phyloP scores from a whole-genome alignment of 202 grass and related monocot species.

The Zizania palustris region DNA sequence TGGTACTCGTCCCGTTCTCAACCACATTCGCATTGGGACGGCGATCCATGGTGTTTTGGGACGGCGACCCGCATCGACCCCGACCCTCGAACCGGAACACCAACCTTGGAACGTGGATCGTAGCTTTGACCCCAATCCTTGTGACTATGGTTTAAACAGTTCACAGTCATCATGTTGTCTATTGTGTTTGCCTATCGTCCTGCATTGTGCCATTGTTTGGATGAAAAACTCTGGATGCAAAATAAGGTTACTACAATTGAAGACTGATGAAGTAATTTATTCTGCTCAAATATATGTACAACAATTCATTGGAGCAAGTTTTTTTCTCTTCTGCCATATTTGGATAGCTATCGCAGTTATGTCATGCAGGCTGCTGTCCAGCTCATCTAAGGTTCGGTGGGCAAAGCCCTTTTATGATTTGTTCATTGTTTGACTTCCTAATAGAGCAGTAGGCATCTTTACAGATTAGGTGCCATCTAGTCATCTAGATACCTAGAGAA shows the following conservation, averaged over 20 bases:
- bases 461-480: background rate
- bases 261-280: background rate
- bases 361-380: background rate
- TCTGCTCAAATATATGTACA: background rate
- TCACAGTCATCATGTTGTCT: background rate
- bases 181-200: background rate
- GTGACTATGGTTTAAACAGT: background rate
- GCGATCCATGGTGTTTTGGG: too few species aligned
- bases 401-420: background rate
- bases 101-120: too few species aligned
- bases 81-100: too few species aligned
- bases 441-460: background rate
- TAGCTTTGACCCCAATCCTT: too few species aligned
- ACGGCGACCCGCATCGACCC: too few species aligned
- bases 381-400: background rate
- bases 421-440: background rate
- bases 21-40: too few species aligned
- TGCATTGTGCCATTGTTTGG: background rate
- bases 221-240: background rate
- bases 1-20: too few species aligned
- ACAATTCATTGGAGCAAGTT: background rate
- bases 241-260: background rate
- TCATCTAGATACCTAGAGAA: background rate
- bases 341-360: background rate
- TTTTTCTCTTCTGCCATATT: background rate